Conservation (phyloP, 1,284 basidiomycete species). For the Cutaneotrichosporon dermatis region DNA sequence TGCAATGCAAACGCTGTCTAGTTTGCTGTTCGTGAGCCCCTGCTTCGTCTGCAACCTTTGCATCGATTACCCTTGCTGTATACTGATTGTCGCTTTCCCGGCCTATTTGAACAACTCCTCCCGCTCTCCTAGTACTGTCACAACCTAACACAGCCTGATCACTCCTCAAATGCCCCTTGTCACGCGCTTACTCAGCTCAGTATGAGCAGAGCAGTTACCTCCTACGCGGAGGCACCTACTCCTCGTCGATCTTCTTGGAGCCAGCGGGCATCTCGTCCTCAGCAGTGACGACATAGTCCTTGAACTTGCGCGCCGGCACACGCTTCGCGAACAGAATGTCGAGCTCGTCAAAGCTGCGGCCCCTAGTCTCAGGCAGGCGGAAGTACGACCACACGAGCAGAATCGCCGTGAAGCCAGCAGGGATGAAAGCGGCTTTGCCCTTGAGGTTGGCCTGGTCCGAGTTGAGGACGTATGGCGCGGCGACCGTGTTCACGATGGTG, state of each 20-base stretch:
- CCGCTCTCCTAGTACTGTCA: too few relatives aligned
- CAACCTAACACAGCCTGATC: too few relatives aligned
- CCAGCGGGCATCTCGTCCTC: slow-evolving; percentile 1
- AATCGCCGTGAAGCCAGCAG: slow-evolving; percentile 35
- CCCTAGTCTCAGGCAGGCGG: slow-evolving; percentile 43
- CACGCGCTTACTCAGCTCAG: too few relatives aligned
- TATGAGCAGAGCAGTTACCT: too few relatives aligned
- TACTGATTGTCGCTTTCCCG: too few relatives aligned
- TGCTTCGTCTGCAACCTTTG: too few relatives aligned
- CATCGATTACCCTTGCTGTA: too few relatives aligned
- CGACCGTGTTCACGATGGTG: slow-evolving; percentile 10
- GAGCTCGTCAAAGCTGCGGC: slow-evolving; percentile 39
- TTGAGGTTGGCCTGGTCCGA: slow-evolving; percentile 16
- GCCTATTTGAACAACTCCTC: too few relatives aligned
- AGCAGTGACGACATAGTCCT: neutral
- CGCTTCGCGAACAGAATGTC: slow-evolving; percentile 41
- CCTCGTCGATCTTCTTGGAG: neutral
- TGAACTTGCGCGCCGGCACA: slow-evolving; percentile 26
- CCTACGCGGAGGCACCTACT: neutral
- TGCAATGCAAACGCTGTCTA: too few relatives aligned
- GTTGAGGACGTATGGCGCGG: slow-evolving; percentile 18
- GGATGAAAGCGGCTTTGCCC: slow-evolving; percentile 30
- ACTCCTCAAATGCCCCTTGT: too few relatives aligned
- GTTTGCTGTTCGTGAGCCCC: too few relatives aligned
- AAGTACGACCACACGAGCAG: slow-evolving; percentile 30